Base-by-base conservation (phyloP, 2,329 filamentous ascomycete genomes). In the Epichloe elymi region DNA sequence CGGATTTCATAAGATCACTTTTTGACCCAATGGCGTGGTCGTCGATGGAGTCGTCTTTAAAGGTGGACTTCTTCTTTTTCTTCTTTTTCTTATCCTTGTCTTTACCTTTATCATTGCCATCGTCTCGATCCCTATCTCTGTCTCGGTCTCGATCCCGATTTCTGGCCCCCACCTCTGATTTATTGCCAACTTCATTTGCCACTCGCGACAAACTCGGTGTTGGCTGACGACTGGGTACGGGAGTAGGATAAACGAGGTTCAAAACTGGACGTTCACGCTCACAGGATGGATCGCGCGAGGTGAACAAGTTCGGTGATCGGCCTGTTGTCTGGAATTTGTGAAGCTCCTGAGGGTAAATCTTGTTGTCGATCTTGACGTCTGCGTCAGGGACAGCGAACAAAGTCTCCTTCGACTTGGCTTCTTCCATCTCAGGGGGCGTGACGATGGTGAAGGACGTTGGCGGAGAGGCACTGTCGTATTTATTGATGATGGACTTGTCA, bases 171-270 rank as follows among this genome's bases (percentile, higher is more conserved):
- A 43, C 39, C 23, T 38, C 44, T 30, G 49, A 41, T 12, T 37
- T 44, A 11, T 48, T 15, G n/a, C 15, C 43, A 6, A 42, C 43
- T 36, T 52, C 50, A 19, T 39, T 50, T 41, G 46, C 37, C 11
- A n/a, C 35, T 14, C 47, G 40, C 1, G 4, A 61, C 15, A 50
- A 59, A 5, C 57, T 55, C 1, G 79, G 79, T 1, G 79, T 76
- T 10, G 72, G 55, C 30, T 60, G 57, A 6, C 65, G 66, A 46
- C 66, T 69, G 3, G 60, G 68, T 7, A 63, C 59, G 8, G 81
- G 81, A 1, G 80, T 84, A 17, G 81, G 80, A 38, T 72, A 70
- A 46, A 84, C 75, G 42, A 85, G 61, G 57, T 82, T 83, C 33
- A 85, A 64, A 52, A 81, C 59, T 1, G 80, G 80, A 4, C 80